These are phyloP conservation scores for Diospyros lotus DNA, from an alignment of 148 eudicot species.

Conservation along the genomic window DNA sequence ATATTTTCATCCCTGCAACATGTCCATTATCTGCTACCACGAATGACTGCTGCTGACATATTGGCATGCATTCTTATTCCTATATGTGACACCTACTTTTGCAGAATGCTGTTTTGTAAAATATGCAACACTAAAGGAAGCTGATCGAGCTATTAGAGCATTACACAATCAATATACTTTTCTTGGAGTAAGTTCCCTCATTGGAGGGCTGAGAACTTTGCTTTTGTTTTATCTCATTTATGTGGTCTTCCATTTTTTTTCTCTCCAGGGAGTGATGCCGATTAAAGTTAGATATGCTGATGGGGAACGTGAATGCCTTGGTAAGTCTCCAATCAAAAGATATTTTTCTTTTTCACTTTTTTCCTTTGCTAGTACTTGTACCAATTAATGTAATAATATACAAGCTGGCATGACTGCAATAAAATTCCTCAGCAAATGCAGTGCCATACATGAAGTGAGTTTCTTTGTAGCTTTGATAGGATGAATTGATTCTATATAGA, in stretches of 20 bases:
- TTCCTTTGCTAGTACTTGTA: not conserved
- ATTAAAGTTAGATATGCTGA: no score
- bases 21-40: no score
- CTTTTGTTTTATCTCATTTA: not conserved
- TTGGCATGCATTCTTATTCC: no score
- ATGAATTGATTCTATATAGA: no score
- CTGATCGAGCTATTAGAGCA: constrained; percentile 56
- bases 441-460: no score
- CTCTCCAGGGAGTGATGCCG: constrained; percentile 27
- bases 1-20: no score
- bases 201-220: not conserved
- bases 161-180: constrained; percentile 46
- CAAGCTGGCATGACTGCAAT: no score
- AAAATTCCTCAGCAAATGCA: not conserved
- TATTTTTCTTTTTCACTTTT: not conserved
- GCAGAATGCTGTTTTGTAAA: constrained; percentile 73
- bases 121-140: constrained; percentile 55
- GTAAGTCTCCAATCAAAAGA: not conserved
- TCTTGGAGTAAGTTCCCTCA: constrained; percentile 49
- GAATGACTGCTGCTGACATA: no score
- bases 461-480: no score
- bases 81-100: not conserved
- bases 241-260: constrained; percentile 1
- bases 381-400: no score
- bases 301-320: constrained; percentile 54